These are phyloP conservation scores for Penicillium cataractarum DNA, from an alignment of 495 filamentous ascomycete genomes.

Conservation along the genomic window DNA sequence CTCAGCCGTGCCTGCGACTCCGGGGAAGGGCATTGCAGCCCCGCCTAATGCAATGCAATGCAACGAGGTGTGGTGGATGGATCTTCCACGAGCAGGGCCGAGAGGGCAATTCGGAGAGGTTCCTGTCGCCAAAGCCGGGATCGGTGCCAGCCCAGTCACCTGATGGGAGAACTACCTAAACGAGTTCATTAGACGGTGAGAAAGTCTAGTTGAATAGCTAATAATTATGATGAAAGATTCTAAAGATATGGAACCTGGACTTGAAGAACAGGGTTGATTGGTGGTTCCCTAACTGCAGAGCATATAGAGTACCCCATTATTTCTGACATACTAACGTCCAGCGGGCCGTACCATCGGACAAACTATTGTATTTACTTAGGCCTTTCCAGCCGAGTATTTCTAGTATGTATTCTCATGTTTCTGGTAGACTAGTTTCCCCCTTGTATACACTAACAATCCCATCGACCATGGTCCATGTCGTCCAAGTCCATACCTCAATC, in stretches of 20 bases:
- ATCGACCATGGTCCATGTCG: constrained; percentile 2
- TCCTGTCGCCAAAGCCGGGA: constrained; percentile 16
- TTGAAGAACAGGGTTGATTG: neutral
- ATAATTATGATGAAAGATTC: neutral
- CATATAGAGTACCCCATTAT: neutral
- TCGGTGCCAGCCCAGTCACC: constrained; percentile 32
- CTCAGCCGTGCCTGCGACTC: constrained; percentile 14
- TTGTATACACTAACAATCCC: neutral
- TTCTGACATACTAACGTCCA: neutral
- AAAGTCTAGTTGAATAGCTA: too few species aligned
- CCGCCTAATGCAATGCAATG: constrained; percentile 37
- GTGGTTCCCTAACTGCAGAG: neutral
- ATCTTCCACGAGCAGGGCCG: constrained; percentile 24
- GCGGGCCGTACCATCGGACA: neutral
- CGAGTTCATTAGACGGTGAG: neutral
- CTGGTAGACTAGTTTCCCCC: constrained; percentile 4
- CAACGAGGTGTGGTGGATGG: constrained; percentile 28
- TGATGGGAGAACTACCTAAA: constrained; percentile 13
- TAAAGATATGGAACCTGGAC: neutral
- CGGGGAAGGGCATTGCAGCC: constrained; percentile 28
- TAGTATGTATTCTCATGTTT: neutral
- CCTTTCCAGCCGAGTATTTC: neutral
- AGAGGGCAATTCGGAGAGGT: constrained; percentile 1
- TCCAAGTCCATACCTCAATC: neutral
- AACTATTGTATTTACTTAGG: neutral